Percentiles rank a stretch among this genome's conserved stretches.
Evolutionary conservation across 257 asterid species (phyloP).

Genomic region (Capsicum baccatum): DNA sequence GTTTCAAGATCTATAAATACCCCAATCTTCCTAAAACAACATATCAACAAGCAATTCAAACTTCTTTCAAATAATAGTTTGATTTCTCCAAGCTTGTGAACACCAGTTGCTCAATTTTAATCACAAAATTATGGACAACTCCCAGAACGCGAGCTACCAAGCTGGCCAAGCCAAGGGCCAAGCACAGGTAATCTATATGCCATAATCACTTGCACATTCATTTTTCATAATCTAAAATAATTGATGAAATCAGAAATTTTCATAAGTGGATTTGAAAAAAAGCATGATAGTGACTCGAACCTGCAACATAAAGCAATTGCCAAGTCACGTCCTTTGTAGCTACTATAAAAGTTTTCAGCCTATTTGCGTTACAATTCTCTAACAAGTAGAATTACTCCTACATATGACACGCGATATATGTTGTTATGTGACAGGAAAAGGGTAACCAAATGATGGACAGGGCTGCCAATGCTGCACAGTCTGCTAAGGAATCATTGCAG

Average conservation of each 20-base stretch:
- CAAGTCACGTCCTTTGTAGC: neutral
- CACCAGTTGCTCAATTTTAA: neutral
- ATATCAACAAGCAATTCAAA: no score
- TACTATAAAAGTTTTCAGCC: neutral
- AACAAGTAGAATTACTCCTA: neutral
- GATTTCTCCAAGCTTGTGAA: neutral
- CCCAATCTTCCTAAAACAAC: no score
- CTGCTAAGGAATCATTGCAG: slow-evolving; percentile 43
- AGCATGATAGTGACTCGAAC: neutral
- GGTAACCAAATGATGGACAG: slow-evolving; percentile 44
- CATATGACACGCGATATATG: neutral
- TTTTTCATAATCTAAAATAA: neutral
- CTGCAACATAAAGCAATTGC: neutral
- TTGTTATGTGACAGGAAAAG: slow-evolving; percentile 40
- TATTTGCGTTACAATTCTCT: neutral
- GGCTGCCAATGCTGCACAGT: slow-evolving; percentile 44
- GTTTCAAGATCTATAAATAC: no score
- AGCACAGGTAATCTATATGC: slow-evolving; percentile 35
- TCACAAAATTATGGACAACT: slow-evolving; percentile 30
- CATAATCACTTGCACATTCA: neutral
- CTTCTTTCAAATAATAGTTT: neutral
- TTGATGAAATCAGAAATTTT: neutral
- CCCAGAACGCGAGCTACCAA: slow-evolving; percentile 39
- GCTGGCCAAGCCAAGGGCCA: slow-evolving; percentile 52
- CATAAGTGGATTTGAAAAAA: neutral